Evolutionary conservation across 257 asterid genomes (phyloP).

Genomic region (Fraxinus anomala): DNA sequence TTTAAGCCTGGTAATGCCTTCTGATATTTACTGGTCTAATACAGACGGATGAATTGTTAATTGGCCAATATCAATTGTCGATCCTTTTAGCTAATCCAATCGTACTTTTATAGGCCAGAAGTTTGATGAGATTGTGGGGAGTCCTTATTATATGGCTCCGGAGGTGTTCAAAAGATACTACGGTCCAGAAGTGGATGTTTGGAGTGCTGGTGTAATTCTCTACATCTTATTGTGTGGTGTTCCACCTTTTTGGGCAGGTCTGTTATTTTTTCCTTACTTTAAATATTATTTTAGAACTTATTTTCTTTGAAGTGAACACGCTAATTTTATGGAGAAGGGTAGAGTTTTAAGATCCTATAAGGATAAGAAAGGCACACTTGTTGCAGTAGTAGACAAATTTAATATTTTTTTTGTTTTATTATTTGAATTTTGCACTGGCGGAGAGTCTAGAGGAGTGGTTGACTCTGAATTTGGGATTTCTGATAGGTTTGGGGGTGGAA

Average conservation of each 20-base stretch:
- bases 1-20: constrained; percentile 59
- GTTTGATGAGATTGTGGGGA: constrained; percentile 73
- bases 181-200: constrained; percentile 69
- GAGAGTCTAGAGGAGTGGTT: background rate
- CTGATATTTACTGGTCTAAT: background rate
- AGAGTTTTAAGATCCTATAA: background rate
- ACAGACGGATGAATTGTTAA: background rate
- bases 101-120: constrained; percentile 48
- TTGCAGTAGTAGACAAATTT: background rate
- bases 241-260: constrained; percentile 86
- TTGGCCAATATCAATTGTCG: constrained; percentile 6
- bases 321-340: background rate
- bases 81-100: constrained; percentile 19
- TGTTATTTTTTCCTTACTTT: constrained; percentile 6
- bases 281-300: background rate
- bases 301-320: background rate
- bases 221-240: constrained; percentile 69
- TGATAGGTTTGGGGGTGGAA: background rate
- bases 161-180: constrained; percentile 66
- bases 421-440: background rate
- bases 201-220: constrained; percentile 84
- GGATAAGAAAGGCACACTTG: background rate
- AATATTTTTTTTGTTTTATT: too few relatives aligned
- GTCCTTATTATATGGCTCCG: constrained; percentile 82
- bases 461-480: background rate